Evolutionary conservation across 169 alveolate genomes (phyloP).

Genomic region (Plasmodium coatneyi): DNA sequence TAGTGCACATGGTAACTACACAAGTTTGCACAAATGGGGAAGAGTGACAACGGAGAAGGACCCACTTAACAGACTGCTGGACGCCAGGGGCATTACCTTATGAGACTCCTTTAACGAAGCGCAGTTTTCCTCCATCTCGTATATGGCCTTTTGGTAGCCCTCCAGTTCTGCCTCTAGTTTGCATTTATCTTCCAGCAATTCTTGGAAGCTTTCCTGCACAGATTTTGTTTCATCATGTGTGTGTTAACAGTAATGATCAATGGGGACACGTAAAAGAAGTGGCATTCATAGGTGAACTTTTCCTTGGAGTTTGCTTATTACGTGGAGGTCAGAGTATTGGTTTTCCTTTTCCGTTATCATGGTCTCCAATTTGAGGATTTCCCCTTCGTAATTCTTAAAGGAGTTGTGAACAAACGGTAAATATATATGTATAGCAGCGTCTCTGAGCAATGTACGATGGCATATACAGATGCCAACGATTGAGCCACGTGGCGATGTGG

Average conservation of each 20-base stretch:
- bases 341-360: constrained; percentile 38
- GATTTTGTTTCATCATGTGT: neutral
- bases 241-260: neutral
- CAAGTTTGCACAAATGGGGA: neutral
- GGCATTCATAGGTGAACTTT: neutral
- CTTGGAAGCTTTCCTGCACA: constrained; percentile 33
- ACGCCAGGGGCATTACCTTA: constrained; percentile 5
- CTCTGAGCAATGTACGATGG: neutral
- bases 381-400: constrained; percentile 48
- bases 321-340: constrained; percentile 19
- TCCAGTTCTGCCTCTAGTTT: constrained; percentile 22
- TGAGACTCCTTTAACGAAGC: constrained; percentile 40
- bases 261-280: neutral
- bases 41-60: neutral
- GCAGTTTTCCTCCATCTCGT: constrained; percentile 56
- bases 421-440: neutral
- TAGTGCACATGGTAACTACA: neutral
- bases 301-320: neutral
- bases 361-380: constrained; percentile 15
- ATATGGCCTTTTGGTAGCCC: constrained; percentile 42
- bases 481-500: neutral
- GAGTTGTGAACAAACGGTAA: neutral
- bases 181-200: constrained; percentile 36
- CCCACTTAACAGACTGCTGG: neutral
- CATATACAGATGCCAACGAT: neutral